Percentiles rank a stretch among this genome's conserved stretches.
These are phyloP conservation scores for Dentipellis sp. DNA, from an alignment of 768 basidiomycete species.

Conservation along the genomic window DNA sequence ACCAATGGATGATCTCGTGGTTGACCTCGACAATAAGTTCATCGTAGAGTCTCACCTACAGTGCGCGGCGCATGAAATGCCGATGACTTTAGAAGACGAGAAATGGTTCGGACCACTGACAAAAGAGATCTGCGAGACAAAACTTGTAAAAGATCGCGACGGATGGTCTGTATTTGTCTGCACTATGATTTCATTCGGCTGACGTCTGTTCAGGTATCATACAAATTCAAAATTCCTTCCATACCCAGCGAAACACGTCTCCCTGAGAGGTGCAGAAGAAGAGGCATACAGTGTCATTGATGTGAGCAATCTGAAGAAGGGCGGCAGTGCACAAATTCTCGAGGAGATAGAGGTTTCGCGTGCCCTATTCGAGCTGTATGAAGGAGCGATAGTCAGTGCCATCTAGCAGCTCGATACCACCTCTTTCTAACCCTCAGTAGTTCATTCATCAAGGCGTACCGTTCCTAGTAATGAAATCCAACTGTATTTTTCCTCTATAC, in stretches of 20 bases:
- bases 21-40: conserved; percentile 68
- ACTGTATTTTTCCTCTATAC: not conserved
- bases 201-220: conserved; percentile 54
- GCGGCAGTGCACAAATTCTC: conserved; percentile 36
- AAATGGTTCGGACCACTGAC: conserved; percentile 64
- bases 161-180: conserved; percentile 49
- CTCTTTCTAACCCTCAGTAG: conserved; percentile 24
- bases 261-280: conserved; percentile 70
- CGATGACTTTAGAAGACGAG: conserved; percentile 54
- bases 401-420: not conserved
- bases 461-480: conserved; percentile 47
- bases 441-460: conserved; percentile 85
- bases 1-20: conserved; percentile 48
- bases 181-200: not conserved
- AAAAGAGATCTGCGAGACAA: conserved; percentile 47
- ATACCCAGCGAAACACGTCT: conserved; percentile 60
- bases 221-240: conserved; percentile 73
- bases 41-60: conserved; percentile 82
- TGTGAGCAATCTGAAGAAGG: conserved; percentile 32
- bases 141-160: conserved; percentile 60
- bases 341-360: conserved; percentile 82
- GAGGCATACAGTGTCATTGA: conserved; percentile 73
- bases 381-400: conserved; percentile 66
- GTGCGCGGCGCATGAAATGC: conserved; percentile 85
- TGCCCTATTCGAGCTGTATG: conserved; percentile 82